Evolutionary conservation across 345 rosid species (phyloP).

Genomic region (Gossypium raimondii): DNA sequence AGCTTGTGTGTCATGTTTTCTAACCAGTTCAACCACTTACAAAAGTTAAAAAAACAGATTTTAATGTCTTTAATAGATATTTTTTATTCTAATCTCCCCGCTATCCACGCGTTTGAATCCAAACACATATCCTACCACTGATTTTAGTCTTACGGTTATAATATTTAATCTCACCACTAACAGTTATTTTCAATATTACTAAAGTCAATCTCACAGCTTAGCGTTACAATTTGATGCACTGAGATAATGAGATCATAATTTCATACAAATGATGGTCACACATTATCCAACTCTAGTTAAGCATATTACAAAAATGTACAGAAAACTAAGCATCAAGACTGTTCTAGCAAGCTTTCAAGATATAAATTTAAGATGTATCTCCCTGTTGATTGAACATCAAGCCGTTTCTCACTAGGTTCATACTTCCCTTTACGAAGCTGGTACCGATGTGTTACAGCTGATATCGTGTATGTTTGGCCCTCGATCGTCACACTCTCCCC

Average conservation of each 20-base stretch:
- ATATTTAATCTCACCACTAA: too few species aligned
- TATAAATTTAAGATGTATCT: conserved; percentile 74
- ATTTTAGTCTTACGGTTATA: too few species aligned
- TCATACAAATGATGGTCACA: not conserved
- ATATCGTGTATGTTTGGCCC: conserved; percentile 76
- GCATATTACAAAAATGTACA: not conserved
- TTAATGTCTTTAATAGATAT: too few species aligned
- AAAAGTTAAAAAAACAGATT: too few species aligned
- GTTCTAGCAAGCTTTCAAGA: conserved; percentile 60
- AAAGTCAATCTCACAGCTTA: too few species aligned
- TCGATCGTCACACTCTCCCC: conserved; percentile 87
- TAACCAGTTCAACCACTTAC: too few species aligned
- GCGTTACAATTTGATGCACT: not conserved
- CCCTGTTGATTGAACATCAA: conserved; percentile 78
- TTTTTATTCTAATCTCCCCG: too few species aligned
- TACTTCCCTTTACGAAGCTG: conserved; percentile 90
- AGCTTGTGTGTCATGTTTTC: too few species aligned
- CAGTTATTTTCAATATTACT: too few species aligned
- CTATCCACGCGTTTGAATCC: too few species aligned
- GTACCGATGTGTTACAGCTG: conserved; percentile 80
- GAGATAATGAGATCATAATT: not conserved
- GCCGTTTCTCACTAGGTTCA: conserved; percentile 82
- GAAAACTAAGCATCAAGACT: conserved; percentile 40
- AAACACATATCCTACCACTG: too few species aligned
- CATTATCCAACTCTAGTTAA: not conserved